Conservation (phyloP, 805 yeast species). For the Nakazawaea holstii region DNA sequence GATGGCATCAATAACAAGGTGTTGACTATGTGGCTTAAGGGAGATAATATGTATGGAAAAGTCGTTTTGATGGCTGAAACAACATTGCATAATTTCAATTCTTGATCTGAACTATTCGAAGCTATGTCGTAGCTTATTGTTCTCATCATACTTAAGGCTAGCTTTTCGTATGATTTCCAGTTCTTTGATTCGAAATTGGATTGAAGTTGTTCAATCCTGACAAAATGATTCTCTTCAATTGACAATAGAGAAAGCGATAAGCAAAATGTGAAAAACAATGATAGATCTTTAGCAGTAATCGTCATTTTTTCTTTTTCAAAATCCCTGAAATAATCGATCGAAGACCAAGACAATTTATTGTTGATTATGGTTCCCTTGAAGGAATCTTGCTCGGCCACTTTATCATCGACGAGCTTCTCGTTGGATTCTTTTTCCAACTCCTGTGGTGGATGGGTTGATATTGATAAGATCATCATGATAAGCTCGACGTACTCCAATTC, state of each 20-base stretch:
- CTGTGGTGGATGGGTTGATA: not conserved
- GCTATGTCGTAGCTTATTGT: slow-evolving; percentile 40
- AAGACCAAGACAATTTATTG: slow-evolving; percentile 23
- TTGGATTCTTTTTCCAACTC: slow-evolving; percentile 3
- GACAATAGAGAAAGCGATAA: slow-evolving; percentile 36
- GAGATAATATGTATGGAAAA: slow-evolving; percentile 38
- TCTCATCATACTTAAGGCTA: slow-evolving; percentile 41
- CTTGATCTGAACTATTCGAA: slow-evolving; percentile 15
- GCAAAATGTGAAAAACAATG: slow-evolving; percentile 41
- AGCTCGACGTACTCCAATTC: slow-evolving; percentile 37
- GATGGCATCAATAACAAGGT: slow-evolving; percentile 28
- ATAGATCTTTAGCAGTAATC: slow-evolving; percentile 36
- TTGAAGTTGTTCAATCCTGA: slow-evolving; percentile 16
- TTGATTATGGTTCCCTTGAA: slow-evolving; percentile 19
- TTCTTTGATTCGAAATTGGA: slow-evolving; percentile 19
- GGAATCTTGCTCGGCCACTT: not conserved
- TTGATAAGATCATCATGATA: slow-evolving; percentile 41
- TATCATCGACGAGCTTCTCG: slow-evolving; percentile 12
- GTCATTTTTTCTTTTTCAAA: slow-evolving; percentile 30
- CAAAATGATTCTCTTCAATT: slow-evolving; percentile 13
- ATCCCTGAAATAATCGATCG: slow-evolving; percentile 35
- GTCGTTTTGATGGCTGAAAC: slow-evolving; percentile 14
- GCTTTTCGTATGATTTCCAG: slow-evolving; percentile 38
- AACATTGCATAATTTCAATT: not conserved
- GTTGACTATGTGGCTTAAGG: slow-evolving; percentile 39